Percentiles rank a stretch among this genome's conserved stretches.
These are phyloP conservation scores for Lojkania enalia DNA, from an alignment of 2,329 filamentous ascomycete species.

Conservation along the genomic window DNA sequence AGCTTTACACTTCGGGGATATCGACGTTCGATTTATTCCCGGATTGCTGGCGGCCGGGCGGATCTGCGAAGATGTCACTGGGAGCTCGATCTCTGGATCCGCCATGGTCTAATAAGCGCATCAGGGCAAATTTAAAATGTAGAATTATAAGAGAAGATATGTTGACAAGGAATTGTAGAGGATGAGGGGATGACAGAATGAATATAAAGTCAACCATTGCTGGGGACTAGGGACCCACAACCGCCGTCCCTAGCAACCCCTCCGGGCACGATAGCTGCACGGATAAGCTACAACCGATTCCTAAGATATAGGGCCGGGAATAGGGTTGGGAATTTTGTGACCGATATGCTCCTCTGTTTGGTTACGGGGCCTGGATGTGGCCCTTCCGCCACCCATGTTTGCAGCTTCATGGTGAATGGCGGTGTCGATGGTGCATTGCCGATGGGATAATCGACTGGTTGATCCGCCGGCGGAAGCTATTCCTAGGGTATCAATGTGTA, in stretches of 20 bases:
- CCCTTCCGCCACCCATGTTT: too few relatives aligned
- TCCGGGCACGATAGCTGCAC: conserved; percentile 10
- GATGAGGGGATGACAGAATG: conserved; percentile 1
- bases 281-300: conserved; percentile 7
- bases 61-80: conserved; percentile 22
- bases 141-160: conserved; percentile 10
- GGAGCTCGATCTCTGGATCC: conserved; percentile 42
- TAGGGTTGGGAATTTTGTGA: conserved; percentile 2
- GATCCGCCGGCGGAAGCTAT: too few relatives aligned
- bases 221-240: conserved; percentile 11
- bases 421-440: too few relatives aligned
- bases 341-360: too few relatives aligned
- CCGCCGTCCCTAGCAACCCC: conserved; percentile 9
- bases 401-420: too few relatives aligned
- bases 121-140: conserved; percentile 7
- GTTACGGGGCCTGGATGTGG: too few relatives aligned
- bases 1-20: conserved; percentile 3
- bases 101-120: conserved; percentile 37
- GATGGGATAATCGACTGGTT: too few relatives aligned
- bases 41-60: conserved; percentile 14
- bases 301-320: background rate
- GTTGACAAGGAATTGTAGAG: background rate
- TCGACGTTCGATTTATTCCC: conserved; percentile 33
- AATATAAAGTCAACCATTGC: conserved; percentile 15
- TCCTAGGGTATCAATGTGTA: too few relatives aligned